phyloP scores from a whole-genome alignment of 768 basidiomycete genomes.

The Brasilioporus rufonigricans region DNA sequence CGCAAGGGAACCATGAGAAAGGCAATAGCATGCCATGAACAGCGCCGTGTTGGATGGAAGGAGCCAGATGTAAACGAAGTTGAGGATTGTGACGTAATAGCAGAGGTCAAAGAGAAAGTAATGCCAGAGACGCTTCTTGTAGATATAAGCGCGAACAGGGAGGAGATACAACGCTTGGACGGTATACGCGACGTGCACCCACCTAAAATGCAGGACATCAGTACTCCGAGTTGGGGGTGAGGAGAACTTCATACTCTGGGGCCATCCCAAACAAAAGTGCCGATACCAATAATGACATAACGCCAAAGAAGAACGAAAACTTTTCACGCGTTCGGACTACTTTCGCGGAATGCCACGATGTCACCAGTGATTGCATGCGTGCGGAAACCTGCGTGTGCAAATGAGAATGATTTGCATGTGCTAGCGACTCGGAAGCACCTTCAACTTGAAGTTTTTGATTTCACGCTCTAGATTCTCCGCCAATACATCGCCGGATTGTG shows the following conservation, averaged over 20 bases:
- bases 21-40: conserved; percentile 90
- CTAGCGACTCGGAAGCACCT: conserved; percentile 44
- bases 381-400: conserved; percentile 57
- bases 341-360: conserved; percentile 92
- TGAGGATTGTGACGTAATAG: conserved; percentile 91
- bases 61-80: conserved; percentile 90
- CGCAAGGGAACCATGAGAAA: conserved; percentile 87
- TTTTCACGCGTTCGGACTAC: conserved; percentile 81
- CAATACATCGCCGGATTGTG: conserved; percentile 54
- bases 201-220: conserved; percentile 44
- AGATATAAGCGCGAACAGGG: conserved; percentile 77
- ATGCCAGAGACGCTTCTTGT: conserved; percentile 93
- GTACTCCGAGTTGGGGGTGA: neutral
- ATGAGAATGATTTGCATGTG: conserved; percentile 3
- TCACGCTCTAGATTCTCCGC: conserved; percentile 84
- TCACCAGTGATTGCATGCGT: conserved; percentile 73
- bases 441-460: conserved; percentile 81
- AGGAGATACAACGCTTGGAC: conserved; percentile 74
- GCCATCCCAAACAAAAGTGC: conserved; percentile 85
- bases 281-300: conserved; percentile 83
- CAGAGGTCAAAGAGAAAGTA: conserved; percentile 94
- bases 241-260: conserved; percentile 60
- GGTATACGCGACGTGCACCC: conserved; percentile 88
- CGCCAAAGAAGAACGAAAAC: conserved; percentile 90
- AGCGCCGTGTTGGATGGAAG: conserved; percentile 73